Base-by-base conservation (phyloP, 306 rosid genomes). In the Comarum palustre region DNA sequence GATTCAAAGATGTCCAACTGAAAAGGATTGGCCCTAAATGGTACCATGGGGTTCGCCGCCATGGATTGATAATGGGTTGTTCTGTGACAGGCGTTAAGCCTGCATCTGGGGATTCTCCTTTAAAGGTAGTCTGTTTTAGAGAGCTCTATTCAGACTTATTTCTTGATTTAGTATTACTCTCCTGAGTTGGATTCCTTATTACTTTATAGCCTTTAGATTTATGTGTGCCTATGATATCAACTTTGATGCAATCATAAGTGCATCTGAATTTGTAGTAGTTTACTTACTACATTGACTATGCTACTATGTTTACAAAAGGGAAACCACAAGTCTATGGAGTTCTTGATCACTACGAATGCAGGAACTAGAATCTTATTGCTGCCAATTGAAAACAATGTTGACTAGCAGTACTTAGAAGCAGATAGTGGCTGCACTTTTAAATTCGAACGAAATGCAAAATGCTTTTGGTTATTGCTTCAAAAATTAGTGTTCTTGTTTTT, bases 21-120 rank as follows among this genome's bases (percentile, higher is more conserved):
- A 93, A 93, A 80, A 89, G 97, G 82, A 90, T 93, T 75, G 97
- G 98, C 75, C 98, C 97, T 78, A 89, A 89, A 52, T 90, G 98
- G 98, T 93, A 93, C 71, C 90, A 97, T 7, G 98, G 98, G 45
- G 96, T 87, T 78, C 96, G 96, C 55, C 89, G 94, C 50, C 97
- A 93, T 75, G 98, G 98, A 39, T 80, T 93, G 80, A 93, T 93
- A 68, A 93, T 93, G 98, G 98, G 98, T 65, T 90, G 98, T 72
- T 93, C 96, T 1, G 98, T 90, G 32, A 93, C 98, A 24, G 98
- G 98, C 31, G 72, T 93, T 64, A 90, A 93, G 76, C 98, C 96
- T 42, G 93, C 90, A 20, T 90, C 97, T 10, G 98, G 97, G 41
- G 98, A 93, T 81, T 93, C 98, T 78, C 96, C 96, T 51, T 77